A percentile compares a stretch with the other conserved stretches of the same genome.
phyloP scores from a whole-genome alignment of 371 early-diverging fungal species.

The Funneliformis caledonium region DNA sequence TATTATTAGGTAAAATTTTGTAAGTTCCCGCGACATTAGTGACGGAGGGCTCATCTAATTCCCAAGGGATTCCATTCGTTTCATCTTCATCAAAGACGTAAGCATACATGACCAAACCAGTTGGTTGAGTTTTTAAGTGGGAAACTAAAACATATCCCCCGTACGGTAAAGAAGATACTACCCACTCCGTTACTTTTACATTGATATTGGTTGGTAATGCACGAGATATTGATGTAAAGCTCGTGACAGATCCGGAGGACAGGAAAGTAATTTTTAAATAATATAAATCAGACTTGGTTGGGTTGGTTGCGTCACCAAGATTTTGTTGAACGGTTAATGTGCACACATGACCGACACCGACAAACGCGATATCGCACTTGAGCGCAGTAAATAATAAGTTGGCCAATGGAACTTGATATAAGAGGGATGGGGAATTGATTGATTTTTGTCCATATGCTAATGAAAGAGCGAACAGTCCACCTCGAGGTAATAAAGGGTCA shows the following conservation, averaged over 20 bases:
- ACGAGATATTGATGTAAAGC: neutral
- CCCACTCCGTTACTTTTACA: neutral
- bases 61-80: no score
- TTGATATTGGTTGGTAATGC: neutral
- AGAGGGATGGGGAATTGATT: neutral
- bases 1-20: neutral
- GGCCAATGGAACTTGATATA: neutral
- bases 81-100: neutral
- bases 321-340: neutral
- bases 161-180: neutral
- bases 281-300: neutral
- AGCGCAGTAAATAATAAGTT: neutral
- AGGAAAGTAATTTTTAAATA: neutral
- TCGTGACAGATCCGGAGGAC: neutral
- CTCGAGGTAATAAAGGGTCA: neutral
- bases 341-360: neutral
- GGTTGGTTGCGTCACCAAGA: neutral
- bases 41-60: neutral
- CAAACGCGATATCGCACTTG: neutral
- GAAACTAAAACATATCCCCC: neutral
- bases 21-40: neutral
- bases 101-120: neutral
- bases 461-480: neutral
- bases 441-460: neutral
- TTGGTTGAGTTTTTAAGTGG: neutral